phyloP scores from a whole-genome alignment of 2,329 filamentous ascomycete species.

The Cladophialophora bantiana region DNA sequence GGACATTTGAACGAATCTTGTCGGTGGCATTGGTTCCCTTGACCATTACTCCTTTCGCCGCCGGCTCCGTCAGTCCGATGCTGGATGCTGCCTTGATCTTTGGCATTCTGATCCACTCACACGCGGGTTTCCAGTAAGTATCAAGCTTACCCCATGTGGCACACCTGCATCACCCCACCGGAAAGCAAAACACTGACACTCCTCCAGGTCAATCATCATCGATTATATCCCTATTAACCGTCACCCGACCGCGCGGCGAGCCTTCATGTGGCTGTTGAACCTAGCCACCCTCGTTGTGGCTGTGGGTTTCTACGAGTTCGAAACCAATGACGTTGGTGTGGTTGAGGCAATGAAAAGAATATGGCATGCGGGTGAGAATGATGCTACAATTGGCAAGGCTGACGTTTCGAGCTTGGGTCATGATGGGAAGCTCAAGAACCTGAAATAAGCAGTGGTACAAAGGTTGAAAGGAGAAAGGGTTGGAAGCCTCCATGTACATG shows the following conservation, averaged over 20 bases:
- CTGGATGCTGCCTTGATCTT: conserved; percentile 86
- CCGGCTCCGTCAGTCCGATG: conserved; percentile 86
- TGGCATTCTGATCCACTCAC: conserved; percentile 85
- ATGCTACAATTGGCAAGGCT: conserved; percentile 36
- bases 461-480: not conserved
- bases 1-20: conserved; percentile 88
- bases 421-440: conserved; percentile 36
- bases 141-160: not conserved
- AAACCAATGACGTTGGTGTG: conserved; percentile 96
- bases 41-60: conserved; percentile 88
- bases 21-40: conserved; percentile 83
- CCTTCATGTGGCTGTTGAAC: conserved; percentile 80
- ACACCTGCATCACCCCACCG: not conserved
- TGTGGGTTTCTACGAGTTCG: conserved; percentile 94
- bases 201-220: conserved; percentile 71
- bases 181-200: conserved; percentile 22
- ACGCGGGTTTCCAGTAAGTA: conserved; percentile 86
- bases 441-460: conserved; percentile 23
- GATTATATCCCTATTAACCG: conserved; percentile 85
- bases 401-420: conserved; percentile 30
- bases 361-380: conserved; percentile 74
- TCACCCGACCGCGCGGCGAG: conserved; percentile 70
- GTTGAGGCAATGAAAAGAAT: conserved; percentile 87
- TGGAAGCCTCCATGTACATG: conserved; percentile 24
- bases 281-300: conserved; percentile 79